Evolutionary conservation across 306 rosid species (phyloP).

Genomic region (Myrica gale): DNA sequence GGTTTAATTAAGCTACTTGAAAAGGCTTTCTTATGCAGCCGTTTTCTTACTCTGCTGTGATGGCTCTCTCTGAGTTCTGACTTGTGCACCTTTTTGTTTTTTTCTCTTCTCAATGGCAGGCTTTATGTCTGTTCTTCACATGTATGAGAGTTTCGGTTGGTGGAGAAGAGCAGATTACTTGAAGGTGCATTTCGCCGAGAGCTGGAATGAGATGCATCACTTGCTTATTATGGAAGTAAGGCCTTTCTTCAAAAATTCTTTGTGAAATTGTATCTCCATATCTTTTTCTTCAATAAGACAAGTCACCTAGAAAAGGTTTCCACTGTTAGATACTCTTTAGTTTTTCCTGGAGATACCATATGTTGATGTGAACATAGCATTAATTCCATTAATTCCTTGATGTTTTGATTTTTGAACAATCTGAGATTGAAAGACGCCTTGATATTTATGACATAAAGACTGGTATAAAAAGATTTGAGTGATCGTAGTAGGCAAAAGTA

Average conservation of each 20-base stretch:
- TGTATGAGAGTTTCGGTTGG: slow-evolving; percentile 99
- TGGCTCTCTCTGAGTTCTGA: slow-evolving; percentile 10
- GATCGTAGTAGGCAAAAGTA: not conserved
- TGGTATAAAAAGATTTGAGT: too few relatives aligned
- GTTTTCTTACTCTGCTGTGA: not conserved
- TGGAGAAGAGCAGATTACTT: slow-evolving; percentile 96
- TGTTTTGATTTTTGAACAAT: not conserved
- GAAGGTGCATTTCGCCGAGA: slow-evolving; percentile 98
- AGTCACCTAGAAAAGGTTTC: not conserved
- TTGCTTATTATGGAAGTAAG: slow-evolving; percentile 96
- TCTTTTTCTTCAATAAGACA: not conserved
- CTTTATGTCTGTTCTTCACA: slow-evolving; percentile 86
- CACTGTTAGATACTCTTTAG: not conserved
- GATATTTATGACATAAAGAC: not conserved
- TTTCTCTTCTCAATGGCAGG: slow-evolving; percentile 48
- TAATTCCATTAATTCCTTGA: not conserved
- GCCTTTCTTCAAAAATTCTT: slow-evolving; percentile 14
- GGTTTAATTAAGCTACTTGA: not conserved
- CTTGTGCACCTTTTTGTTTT: slow-evolving; percentile 15
- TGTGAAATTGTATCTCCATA: not conserved
- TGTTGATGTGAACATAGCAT: not conserved
- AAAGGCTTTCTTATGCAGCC: not conserved
- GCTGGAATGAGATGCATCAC: slow-evolving; percentile 99
- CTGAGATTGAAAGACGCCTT: not conserved
- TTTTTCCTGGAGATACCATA: not conserved